Conservation (phyloP, 2,329 filamentous ascomycete genomes). For the Intubia oerlemansii region DNA sequence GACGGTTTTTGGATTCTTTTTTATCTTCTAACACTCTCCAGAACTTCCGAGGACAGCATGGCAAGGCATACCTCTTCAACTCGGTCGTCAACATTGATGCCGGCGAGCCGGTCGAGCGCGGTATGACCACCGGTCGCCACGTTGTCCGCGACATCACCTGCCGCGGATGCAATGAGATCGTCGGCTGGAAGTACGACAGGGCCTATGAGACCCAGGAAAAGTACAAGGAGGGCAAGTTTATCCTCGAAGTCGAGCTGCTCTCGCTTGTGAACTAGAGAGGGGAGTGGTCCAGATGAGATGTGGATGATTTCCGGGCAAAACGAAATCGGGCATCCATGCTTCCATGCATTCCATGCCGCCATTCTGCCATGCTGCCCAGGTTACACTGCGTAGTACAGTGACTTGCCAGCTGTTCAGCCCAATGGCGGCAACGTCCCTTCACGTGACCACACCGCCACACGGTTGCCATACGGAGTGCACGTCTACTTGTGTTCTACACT, state of each 20-base stretch:
- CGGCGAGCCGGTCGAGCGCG: constrained; percentile 75
- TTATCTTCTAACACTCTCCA: constrained; percentile 17
- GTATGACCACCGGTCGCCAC: constrained; percentile 93
- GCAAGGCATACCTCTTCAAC: constrained; percentile 94
- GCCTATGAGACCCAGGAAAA: constrained; percentile 83
- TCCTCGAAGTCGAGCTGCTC: constrained; percentile 77
- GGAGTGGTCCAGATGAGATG: constrained; percentile 2
- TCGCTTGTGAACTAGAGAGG: constrained; percentile 43
- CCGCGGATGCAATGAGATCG: constrained; percentile 74
- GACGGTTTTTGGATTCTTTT: no score
- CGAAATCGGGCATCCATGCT: no score
- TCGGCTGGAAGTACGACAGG: constrained; percentile 99
- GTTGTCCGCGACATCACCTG: constrained; percentile 86
- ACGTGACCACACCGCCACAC: no score
- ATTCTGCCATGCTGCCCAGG: no score
- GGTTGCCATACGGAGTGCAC: no score
- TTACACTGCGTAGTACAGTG: no score
- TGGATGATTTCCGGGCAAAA: no score
- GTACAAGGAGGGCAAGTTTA: constrained; percentile 98
- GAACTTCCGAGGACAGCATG: constrained; percentile 97
- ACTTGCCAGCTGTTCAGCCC: no score
- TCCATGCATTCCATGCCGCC: no score
- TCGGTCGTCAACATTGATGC: constrained; percentile 76
- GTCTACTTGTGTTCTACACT: no score
- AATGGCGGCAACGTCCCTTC: no score